Evolutionary conservation across 1,139 yeast genomes (phyloP), one percentile per base, ranked within the genome.

Genomic region (Wickerhamiella pararugosa): DNA sequence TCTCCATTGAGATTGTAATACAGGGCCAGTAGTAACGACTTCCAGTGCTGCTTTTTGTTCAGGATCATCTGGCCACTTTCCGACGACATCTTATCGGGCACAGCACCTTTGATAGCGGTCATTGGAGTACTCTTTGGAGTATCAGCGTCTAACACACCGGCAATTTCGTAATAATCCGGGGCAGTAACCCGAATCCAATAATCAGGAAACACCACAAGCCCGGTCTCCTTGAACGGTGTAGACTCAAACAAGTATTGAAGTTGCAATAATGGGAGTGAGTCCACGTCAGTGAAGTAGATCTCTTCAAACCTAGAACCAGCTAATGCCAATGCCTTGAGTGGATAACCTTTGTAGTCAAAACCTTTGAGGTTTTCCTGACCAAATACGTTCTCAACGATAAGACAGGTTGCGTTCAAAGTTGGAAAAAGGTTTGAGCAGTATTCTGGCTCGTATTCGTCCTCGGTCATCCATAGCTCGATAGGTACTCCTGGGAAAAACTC

Each of bases 1-100:
- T 90, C 92, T 0, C 94, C 94, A 55, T 74, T 79, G 34, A 80
- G 60, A 55, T 83, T 84, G 61, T 83, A 84, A 60, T 82, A 83
- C 32, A 80, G 61, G 0, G 93, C 75, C 43, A 84, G 60, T 42
- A 82, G 57, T 43, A 83, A 60, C 7, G 82, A 74, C 49, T 71
- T 70, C 44, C 74, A 66, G 58, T 84, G 94, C 1, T 71, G 65
- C 29, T 64, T 62, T 57, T 83, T 83, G 44, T 76, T 71, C 27
- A 82, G 67, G 70, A 79, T 66, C 43, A 84, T 56, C 60, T 83
- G 94, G 2, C 95, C 94, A 7, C 87, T 77, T 58, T 84, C 94
- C 4, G 81, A 74, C 3, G 84, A 71, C 25, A 81, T 82, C 53
- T 80, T 5, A 5, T 37, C 92, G 2, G 94, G 93, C 36, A 83